A percentile compares a stretch with the other conserved stretches of the same genome.
Evolutionary conservation across 768 basidiomycete genomes (phyloP).

Genomic region (Phanerodontia chrysosporium): DNA sequence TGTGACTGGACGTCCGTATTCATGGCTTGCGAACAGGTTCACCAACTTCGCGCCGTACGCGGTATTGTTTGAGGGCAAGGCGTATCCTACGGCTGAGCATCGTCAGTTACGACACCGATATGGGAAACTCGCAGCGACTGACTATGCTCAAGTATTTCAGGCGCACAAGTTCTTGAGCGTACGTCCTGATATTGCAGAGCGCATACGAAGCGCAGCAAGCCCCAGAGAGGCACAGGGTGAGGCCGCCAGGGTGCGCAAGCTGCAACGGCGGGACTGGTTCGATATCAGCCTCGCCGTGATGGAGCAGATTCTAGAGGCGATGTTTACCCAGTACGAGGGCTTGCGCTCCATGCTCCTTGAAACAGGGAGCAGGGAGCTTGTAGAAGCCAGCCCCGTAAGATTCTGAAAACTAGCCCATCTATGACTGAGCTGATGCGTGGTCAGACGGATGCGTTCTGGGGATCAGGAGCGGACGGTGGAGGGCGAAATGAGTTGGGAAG

Average conservation of each 20-base stretch:
- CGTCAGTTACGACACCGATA: neutral
- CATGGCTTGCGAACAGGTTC: no score
- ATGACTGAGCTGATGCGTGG: no score
- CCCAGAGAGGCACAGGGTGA: conserved; percentile 68
- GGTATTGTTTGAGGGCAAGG: no score
- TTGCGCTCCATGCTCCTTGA: conserved; percentile 55
- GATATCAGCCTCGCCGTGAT: conserved; percentile 66
- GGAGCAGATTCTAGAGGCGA: conserved; percentile 43
- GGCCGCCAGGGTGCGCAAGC: conserved; percentile 59
- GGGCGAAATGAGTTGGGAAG: conserved; percentile 76
- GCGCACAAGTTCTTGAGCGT: conserved; percentile 50
- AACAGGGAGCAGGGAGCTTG: conserved; percentile 61
- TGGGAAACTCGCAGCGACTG: neutral
- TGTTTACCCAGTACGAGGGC: conserved; percentile 67
- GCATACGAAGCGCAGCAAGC: conserved; percentile 58
- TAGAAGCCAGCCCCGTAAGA: conserved; percentile 48
- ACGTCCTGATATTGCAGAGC: conserved; percentile 61
- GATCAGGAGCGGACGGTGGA: conserved; percentile 56
- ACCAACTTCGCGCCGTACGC: no score
- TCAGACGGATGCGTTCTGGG: conserved; percentile 64
- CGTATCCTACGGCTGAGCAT: no score
- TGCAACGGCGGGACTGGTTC: conserved; percentile 64
- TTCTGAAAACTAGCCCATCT: neutral
- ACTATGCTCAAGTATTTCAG: neutral
- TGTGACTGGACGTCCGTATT: neutral